These are phyloP conservation scores for Amanita phalloides DNA, from an alignment of 768 basidiomycete species.

Conservation along the genomic window DNA sequence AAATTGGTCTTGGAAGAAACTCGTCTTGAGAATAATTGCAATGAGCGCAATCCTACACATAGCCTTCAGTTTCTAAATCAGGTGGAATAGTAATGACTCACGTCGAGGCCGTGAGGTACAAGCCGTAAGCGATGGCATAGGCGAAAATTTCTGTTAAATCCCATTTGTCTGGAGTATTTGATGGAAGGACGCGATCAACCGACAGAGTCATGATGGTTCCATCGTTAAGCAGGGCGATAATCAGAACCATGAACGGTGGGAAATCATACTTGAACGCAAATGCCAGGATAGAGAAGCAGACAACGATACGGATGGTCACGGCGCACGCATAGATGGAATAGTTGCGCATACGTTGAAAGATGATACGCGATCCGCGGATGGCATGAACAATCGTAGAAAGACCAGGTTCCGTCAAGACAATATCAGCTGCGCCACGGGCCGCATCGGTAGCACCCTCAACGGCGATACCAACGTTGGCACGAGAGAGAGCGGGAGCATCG, in stretches of 20 bases:
- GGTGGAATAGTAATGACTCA: slow-evolving; percentile 23
- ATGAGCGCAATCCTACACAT: slow-evolving; percentile 58
- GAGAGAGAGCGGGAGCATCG: slow-evolving; percentile 94
- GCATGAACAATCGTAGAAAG: slow-evolving; percentile 98
- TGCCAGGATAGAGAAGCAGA: slow-evolving; percentile 91
- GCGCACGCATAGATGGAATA: slow-evolving; percentile 96
- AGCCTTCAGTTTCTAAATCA: slow-evolving; percentile 7
- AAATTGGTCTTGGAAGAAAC: slow-evolving; percentile 86
- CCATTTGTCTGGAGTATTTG: slow-evolving; percentile 90
- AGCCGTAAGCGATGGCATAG: slow-evolving; percentile 90
- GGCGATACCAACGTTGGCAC: slow-evolving; percentile 99
- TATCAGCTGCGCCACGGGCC: slow-evolving; percentile 96
- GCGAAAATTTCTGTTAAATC: slow-evolving; percentile 94
- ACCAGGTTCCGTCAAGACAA: slow-evolving; percentile 96
- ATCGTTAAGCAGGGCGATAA: slow-evolving; percentile 94
- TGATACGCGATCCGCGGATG: slow-evolving; percentile 95
- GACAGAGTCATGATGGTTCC: slow-evolving; percentile 99
- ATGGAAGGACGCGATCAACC: slow-evolving; percentile 92
- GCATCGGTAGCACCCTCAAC: slow-evolving; percentile 99
- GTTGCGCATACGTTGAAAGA: slow-evolving; percentile 99
- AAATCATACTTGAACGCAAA: slow-evolving; percentile 97
- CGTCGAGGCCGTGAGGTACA: slow-evolving; percentile 91
- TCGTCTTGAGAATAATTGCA: slow-evolving; percentile 75
- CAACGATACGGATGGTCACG: slow-evolving; percentile 97
- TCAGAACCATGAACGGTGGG: slow-evolving; percentile 99